Percentiles rank a stretch among this genome's conserved stretches.
Evolutionary conservation across 192 early-diverging fungal genomes (phyloP).

Genomic region (Linderina pennispora): DNA sequence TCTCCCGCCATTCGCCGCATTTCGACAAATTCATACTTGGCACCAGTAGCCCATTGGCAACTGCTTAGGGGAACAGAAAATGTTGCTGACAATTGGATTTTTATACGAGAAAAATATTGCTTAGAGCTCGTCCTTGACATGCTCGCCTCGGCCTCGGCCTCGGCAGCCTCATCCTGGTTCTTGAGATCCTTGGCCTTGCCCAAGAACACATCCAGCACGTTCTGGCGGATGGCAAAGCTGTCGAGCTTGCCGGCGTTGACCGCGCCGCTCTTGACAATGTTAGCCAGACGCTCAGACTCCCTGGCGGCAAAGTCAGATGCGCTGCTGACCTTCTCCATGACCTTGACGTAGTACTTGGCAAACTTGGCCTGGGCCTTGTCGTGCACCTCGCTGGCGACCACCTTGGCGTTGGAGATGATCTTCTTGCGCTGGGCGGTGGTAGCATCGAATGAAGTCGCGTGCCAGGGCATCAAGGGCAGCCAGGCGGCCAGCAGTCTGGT

Average conservation of each 20-base stretch:
- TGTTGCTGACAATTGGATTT: no score
- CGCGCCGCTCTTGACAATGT: slow-evolving; percentile 65
- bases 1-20: no score
- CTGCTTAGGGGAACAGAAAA: no score
- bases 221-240: slow-evolving; percentile 79
- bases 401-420: slow-evolving; percentile 45
- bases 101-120: no score
- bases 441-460: slow-evolving; percentile 59
- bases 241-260: slow-evolving; percentile 69
- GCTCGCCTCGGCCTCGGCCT: slow-evolving; percentile 18
- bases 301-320: slow-evolving; percentile 66
- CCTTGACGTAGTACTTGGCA: slow-evolving; percentile 85
- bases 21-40: no score
- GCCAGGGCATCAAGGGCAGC: slow-evolving; percentile 31
- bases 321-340: slow-evolving; percentile 79
- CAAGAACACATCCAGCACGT: slow-evolving; percentile 64
- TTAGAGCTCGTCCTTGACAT: slow-evolving; percentile 45
- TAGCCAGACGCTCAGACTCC: slow-evolving; percentile 76
- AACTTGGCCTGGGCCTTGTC: slow-evolving; percentile 43
- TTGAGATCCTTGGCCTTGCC: slow-evolving; percentile 30
- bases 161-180: slow-evolving; percentile 6
- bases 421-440: slow-evolving; percentile 39
- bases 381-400: slow-evolving; percentile 41
- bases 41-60: no score
- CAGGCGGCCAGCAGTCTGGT: slow-evolving; percentile 45